Evolutionary conservation across 2,329 filamentous ascomycete genomes (phyloP), one percentile per base, ranked within the genome.

Genomic region (Neofusicoccum kwambonambiense): DNA sequence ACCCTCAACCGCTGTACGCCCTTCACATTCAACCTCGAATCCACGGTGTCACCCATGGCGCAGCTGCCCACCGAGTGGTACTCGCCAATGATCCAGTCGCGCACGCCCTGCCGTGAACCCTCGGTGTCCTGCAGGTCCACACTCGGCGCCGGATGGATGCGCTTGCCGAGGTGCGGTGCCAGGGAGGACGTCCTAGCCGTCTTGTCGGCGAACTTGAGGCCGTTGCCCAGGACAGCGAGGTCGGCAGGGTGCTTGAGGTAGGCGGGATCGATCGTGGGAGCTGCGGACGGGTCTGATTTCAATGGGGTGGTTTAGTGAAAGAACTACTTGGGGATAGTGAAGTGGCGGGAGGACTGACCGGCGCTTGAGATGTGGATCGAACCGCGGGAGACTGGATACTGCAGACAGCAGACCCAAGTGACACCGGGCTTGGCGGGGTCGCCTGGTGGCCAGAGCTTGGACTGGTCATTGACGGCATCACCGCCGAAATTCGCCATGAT

Each of bases 191-290:
- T 17, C 4, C 1, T 3, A 15, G 72, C 71, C 35, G 80, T 70
- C 2, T 66, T 74, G 3, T 79, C 74, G 8, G 77, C 67, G 62
- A 73, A 76, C 11, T 72, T 71, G 4, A 73, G 67, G 42, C 76
- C 73, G 6, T 75, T 71, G 1, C 75, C 74, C 0, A 77, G 72
- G 11, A 82, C 62, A 41, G 80, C 75, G 8, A 79, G 64, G 66
- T 82, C 81, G 9, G 79, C 66, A 0, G 79, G 77, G 62, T 82
- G 76, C 7, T 74, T 73, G 17, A 82, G 70, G 35, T 79, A 80
- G 12, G 71, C 71, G 1, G 79, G 79, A 62, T 82, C 70, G 67
- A 82, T 78, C 15, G 42, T 51, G 0, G 81, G 80, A 6, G 31
- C 31, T 0, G 7, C 5, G 34, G 47, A 17, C 1, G 75, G 74